Conservation (phyloP, 1,139 yeast genomes). For the Magnusiomyces sp. region DNA sequence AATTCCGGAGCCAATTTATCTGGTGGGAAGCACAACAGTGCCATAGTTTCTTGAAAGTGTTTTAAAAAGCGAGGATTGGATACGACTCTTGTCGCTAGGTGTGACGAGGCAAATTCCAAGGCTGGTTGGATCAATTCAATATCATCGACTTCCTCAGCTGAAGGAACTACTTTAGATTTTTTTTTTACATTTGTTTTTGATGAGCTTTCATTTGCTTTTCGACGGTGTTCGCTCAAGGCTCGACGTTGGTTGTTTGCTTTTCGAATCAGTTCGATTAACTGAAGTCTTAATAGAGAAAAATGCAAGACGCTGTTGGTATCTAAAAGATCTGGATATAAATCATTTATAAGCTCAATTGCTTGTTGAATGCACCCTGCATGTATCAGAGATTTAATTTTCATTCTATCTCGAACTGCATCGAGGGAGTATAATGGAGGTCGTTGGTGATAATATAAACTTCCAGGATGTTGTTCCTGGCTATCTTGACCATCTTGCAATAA, state of each 20-base stretch:
- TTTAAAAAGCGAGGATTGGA: conserved; percentile 26
- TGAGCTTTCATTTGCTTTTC: neutral
- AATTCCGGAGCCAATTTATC: conserved; percentile 28
- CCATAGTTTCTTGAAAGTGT: conserved; percentile 35
- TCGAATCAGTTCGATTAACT: conserved; percentile 35
- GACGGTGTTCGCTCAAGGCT: neutral
- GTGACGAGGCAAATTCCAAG: conserved; percentile 33
- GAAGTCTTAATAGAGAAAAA: conserved; percentile 32
- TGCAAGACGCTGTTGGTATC: conserved; percentile 31
- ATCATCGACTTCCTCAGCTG: conserved; percentile 8
- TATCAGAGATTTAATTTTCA: conserved; percentile 29
- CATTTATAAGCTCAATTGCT: conserved; percentile 35
- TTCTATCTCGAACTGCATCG: conserved; percentile 25
- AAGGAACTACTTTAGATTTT: neutral
- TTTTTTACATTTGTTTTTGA: neutral
- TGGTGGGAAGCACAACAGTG: conserved; percentile 34
- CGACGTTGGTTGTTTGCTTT: conserved; percentile 8
- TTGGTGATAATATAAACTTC: conserved; percentile 1
- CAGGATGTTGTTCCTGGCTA: neutral
- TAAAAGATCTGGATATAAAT: conserved; percentile 33
- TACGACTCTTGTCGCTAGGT: conserved; percentile 33
- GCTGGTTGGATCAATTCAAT: conserved; percentile 25
- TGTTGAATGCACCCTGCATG: conserved; percentile 29
- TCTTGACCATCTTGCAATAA: neutral
- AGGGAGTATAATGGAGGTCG: neutral